Percentiles rank a stretch among this genome's conserved stretches.
phyloP scores from a whole-genome alignment of 169 alveolate species.

The Plasmodium coatneyi region DNA sequence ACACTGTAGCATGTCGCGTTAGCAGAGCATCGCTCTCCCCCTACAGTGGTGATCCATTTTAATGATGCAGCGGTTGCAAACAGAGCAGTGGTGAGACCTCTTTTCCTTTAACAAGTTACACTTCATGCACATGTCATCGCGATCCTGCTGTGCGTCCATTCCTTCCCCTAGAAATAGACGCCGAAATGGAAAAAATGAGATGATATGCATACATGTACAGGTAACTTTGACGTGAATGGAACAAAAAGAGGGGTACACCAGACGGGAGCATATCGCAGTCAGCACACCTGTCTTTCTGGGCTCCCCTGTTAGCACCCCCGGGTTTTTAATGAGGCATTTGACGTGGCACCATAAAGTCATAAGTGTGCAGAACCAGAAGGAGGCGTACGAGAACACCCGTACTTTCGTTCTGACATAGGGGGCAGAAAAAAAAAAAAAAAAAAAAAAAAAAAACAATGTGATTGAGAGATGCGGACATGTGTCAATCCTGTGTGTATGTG shows the following conservation, averaged over 20 bases:
- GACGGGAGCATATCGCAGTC: background rate
- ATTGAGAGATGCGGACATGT: background rate
- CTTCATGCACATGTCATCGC: constrained; percentile 17
- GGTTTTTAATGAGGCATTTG: constrained; percentile 44
- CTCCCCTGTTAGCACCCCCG: constrained; percentile 27
- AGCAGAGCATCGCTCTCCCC: background rate
- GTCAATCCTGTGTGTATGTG: background rate
- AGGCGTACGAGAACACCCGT: background rate
- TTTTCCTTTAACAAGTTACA: constrained; percentile 41
- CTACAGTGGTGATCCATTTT: constrained; percentile 93
- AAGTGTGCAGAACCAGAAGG: constrained; percentile 38
- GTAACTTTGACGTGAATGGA: background rate
- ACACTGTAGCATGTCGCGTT: background rate
- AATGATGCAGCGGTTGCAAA: constrained; percentile 88
- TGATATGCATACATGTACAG: background rate
- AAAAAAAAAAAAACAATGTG: background rate
- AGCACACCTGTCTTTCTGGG: background rate
- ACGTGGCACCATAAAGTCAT: constrained; percentile 66
- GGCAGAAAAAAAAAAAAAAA: background rate
- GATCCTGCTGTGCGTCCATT: background rate
- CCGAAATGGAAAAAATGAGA: background rate
- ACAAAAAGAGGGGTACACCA: background rate
- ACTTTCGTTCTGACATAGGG: constrained; percentile 21
- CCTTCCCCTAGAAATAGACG: background rate
- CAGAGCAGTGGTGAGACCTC: constrained; percentile 91